Evolutionary conservation across 306 rosid species (phyloP).

Genomic region (Canavalia ensiformis): DNA sequence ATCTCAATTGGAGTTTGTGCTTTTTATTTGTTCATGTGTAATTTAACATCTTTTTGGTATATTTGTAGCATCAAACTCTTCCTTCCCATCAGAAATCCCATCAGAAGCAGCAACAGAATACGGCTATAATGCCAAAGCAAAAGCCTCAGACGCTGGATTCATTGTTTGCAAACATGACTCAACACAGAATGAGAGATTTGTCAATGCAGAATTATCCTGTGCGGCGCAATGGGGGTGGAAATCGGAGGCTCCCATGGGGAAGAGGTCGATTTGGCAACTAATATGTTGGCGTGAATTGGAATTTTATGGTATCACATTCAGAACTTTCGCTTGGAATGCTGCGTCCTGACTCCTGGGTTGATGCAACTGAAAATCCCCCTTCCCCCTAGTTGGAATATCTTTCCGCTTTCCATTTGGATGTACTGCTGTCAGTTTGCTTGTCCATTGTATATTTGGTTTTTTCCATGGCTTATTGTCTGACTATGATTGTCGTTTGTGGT

Average conservation of each 20-base stretch:
- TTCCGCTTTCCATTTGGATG: neutral
- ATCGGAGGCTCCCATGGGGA: conserved; percentile 72
- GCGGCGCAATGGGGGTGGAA: conserved; percentile 61
- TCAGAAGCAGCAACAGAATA: conserved; percentile 53
- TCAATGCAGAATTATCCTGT: conserved; percentile 63
- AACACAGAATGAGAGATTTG: conserved; percentile 74
- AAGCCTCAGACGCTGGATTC: conserved; percentile 85
- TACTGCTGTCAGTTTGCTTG: conserved; percentile 26
- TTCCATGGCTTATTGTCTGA: neutral
- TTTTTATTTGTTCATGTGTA: neutral
- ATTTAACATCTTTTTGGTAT: conserved; percentile 1
- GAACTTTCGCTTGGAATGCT: conserved; percentile 20
- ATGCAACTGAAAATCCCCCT: conserved; percentile 19
- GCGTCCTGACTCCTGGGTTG: conserved; percentile 24
- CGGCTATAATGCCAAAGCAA: conserved; percentile 59
- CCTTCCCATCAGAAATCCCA: conserved; percentile 50
- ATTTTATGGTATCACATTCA: neutral
- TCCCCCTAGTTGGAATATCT: neutral
- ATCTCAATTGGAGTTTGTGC: neutral
- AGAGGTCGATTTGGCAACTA: conserved; percentile 77
- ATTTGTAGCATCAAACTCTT: conserved; percentile 49
- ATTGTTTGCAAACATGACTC: conserved; percentile 86
- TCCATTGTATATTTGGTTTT: conserved; percentile 26
- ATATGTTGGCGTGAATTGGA: conserved; percentile 19
- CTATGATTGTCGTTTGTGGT: neutral